phyloP scores from a whole-genome alignment of 306 rosid species.

The Neltuma alba region DNA sequence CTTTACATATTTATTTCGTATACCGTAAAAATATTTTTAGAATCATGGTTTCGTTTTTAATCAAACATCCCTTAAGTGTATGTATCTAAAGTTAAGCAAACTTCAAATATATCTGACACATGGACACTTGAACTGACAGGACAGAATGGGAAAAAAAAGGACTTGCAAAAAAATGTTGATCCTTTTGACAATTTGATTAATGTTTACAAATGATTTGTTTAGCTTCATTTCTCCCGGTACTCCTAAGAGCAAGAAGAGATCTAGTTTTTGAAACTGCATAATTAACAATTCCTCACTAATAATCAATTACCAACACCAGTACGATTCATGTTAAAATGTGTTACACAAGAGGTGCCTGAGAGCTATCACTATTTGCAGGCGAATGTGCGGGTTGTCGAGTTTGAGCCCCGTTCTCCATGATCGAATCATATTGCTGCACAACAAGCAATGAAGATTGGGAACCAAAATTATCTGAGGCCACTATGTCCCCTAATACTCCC shows the following conservation, averaged over 20 bases:
- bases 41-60: no score
- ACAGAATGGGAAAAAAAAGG: no score
- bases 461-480: slow-evolving; percentile 27
- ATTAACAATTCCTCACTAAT: not conserved
- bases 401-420: not conserved
- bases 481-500: not conserved
- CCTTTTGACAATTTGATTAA: no score
- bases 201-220: no score
- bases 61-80: no score
- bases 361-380: not conserved
- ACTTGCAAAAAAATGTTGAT: no score
- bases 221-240: no score
- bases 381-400: not conserved
- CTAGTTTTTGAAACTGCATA: not conserved
- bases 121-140: no score
- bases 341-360: not conserved
- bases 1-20: no score
- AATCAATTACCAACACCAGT: not conserved
- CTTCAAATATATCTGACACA: no score
- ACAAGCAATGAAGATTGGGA: slow-evolving; percentile 49
- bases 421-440: slow-evolving; percentile 41
- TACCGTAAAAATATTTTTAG: no score
- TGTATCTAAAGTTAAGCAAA: no score
- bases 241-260: not conserved
- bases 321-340: not conserved